Evolutionary conservation across 169 alveolate species (phyloP).

Genomic region (Plasmodium relictum): DNA sequence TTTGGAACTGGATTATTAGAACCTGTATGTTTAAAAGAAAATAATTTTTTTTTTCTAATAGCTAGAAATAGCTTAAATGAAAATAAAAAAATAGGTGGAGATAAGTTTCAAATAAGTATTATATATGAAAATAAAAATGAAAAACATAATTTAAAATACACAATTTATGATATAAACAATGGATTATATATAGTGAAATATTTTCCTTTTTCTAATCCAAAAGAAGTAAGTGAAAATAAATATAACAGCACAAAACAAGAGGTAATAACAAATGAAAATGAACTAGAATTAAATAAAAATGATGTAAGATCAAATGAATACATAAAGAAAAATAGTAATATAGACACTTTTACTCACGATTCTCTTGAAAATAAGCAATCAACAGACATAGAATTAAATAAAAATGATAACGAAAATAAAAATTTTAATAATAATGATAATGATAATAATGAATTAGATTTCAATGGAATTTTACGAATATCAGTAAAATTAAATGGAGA

Average conservation of each 20-base stretch:
- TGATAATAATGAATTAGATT: not conserved
- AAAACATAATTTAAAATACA: constrained; percentile 29
- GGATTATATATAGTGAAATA: constrained; percentile 63
- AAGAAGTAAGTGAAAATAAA: not conserved
- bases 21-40: constrained; percentile 56
- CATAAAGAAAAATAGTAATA: not conserved
- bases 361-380: not conserved
- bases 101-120: constrained; percentile 54
- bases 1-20: constrained; percentile 71
- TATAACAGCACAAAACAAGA: not conserved
- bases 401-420: not conserved
- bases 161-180: constrained; percentile 45
- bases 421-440: not conserved
- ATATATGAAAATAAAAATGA: constrained; percentile 23
- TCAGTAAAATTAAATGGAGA: constrained; percentile 54
- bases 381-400: not conserved
- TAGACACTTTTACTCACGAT: not conserved
- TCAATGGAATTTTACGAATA: constrained; percentile 32
- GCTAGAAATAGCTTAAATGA: constrained; percentile 67
- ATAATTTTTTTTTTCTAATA: constrained; percentile 44
- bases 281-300: not conserved
- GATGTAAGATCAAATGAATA: not conserved
- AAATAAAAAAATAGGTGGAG: constrained; percentile 67
- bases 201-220: constrained; percentile 25
- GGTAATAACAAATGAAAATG: not conserved